Conservation (phyloP, 129 eudicot species). For the Smallanthus sonchifolius region DNA sequence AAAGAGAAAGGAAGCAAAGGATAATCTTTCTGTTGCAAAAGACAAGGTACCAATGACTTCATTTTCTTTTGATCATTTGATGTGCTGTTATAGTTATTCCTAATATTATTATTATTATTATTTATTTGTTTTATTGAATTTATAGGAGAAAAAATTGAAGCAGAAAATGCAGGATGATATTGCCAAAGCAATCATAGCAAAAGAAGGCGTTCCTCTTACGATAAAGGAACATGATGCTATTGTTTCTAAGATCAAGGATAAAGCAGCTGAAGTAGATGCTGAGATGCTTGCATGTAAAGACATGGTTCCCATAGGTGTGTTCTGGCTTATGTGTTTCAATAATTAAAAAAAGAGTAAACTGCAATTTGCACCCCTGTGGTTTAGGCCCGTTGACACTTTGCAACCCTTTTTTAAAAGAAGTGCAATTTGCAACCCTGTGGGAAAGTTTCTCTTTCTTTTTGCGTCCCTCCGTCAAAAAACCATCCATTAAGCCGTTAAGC, state of each 20-base stretch:
- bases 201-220: constrained; percentile 60
- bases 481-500: too few species aligned
- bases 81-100: too few species aligned
- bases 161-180: constrained; percentile 56
- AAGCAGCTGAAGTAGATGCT: constrained; percentile 61
- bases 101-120: too few species aligned
- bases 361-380: too few species aligned
- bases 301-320: constrained; percentile 43
- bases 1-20: constrained; percentile 55
- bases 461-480: too few species aligned
- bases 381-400: too few species aligned
- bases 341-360: too few species aligned
- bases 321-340: neutral
- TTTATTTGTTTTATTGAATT: neutral
- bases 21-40: constrained; percentile 46
- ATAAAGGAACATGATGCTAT: constrained; percentile 57
- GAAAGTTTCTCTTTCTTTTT: too few species aligned
- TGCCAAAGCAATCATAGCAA: constrained; percentile 49
- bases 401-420: too few species aligned
- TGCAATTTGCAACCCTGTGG: too few species aligned
- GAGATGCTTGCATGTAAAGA: constrained; percentile 50
- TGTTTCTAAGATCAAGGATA: constrained; percentile 37
- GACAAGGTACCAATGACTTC: constrained; percentile 42
- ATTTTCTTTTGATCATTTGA: constrained; percentile 4
- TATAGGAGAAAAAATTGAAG: constrained; percentile 62